Percentiles rank a stretch among this genome's conserved stretches.
Evolutionary conservation across 345 rosid species (phyloP).

Genomic region (Eucalyptus grandis): DNA sequence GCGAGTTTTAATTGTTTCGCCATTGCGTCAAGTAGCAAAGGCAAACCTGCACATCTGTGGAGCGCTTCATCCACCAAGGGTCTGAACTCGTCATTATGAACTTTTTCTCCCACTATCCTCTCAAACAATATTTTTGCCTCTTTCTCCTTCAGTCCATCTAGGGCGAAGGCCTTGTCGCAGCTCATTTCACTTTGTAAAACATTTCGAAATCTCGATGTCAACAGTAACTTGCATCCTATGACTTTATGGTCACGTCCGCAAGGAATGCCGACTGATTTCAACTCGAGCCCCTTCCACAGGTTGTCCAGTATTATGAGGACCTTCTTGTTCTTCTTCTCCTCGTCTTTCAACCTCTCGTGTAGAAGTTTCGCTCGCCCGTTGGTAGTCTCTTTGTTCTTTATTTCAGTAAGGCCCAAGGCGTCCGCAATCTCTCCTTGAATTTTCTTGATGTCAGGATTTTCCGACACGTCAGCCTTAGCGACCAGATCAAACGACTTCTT

Average conservation of each 20-base stretch:
- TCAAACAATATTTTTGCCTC: not conserved
- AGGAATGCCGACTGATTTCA: not conserved
- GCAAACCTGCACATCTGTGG: not conserved
- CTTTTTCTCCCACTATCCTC: not conserved
- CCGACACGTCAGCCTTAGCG: not conserved
- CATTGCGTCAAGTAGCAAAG: not conserved
- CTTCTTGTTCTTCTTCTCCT: fast-evolving
- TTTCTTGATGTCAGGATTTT: not conserved
- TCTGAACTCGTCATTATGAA: not conserved
- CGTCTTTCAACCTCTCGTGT: fast-evolving
- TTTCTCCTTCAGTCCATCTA: not conserved
- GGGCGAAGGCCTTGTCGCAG: not conserved
- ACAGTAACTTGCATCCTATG: not conserved
- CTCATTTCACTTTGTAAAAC: not conserved
- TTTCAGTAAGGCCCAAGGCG: not conserved
- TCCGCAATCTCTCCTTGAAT: not conserved
- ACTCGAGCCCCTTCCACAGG: not conserved
- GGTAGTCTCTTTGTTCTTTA: too few species aligned
- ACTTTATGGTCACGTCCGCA: not conserved
- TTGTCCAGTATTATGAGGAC: not conserved
- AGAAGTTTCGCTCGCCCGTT: not conserved
- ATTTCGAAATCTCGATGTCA: fast-evolving
- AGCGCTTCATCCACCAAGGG: not conserved
- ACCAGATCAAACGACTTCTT: fast-evolving
- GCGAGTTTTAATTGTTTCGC: not conserved